Base-by-base conservation (phyloP, 257 asterid genomes). In the Euphrasia confusa region DNA sequence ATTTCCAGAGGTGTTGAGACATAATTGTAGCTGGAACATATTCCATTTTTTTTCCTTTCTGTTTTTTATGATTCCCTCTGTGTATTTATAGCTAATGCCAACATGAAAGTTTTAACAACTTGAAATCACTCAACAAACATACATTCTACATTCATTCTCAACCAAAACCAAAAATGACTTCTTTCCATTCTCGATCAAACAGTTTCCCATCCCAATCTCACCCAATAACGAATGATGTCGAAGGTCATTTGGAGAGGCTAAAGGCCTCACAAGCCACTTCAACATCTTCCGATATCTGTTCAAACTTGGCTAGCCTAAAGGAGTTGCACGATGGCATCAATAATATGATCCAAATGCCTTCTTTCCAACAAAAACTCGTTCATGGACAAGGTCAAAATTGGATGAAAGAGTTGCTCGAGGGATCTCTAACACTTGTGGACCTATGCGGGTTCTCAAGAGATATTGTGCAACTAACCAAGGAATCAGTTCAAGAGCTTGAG, bases 201-300 rank as follows among this genome's bases (percentile, higher is more conserved):
- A 81, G 84, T 61, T 69, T 75, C 40, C 89, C 86, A 27, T 63
- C 82, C 6, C 66, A 71, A 55, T 69, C 84, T 56, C 76, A 74
- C 37, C 86, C 86, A 5, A 53, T 71, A 47, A 28, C 67, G 15
- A 54, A 48, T 0, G 49, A 7, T 7, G 69, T 67, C 8, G 69
- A 69, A 58, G 63, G 75, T 53, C 66, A 67, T 2, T 39, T 80
- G 27, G 60, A 54, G 54, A 80, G 77, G 47, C 63, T 80, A 60
- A 78, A 58, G 63, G 63, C 78, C 45, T 75, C 81, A 0, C 55
- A 52, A 65, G 64, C 79, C 61, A 10, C 39, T 4, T 61, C 82
- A 21, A 56, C 78, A 44, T 44, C 50, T 10, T 61, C 30, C 21
- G 69, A 52, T 4, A 17, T 72, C 24, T 76, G 67, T 58, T 30